Conservation (phyloP, 208 protist species). For the Giardia duodenalis region DNA sequence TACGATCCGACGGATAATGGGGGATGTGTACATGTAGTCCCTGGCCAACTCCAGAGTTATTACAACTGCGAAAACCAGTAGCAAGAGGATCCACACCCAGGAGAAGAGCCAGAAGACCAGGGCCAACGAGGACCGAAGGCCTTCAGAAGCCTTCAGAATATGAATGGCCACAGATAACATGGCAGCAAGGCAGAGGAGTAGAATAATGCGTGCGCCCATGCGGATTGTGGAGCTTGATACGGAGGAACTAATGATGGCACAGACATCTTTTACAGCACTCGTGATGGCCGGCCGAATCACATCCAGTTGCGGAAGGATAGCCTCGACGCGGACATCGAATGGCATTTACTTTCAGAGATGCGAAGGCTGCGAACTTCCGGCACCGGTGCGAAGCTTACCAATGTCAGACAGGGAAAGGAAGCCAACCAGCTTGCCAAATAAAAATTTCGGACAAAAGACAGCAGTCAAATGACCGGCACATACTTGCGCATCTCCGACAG, state of each 20-base stretch:
- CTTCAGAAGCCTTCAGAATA: not conserved
- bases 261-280: not conserved
- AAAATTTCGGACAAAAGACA: too few species aligned
- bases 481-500: not conserved
- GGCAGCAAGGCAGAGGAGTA: not conserved
- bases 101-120: not conserved
- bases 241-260: not conserved
- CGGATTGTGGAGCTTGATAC: not conserved
- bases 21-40: not conserved
- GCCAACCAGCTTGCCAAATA: too few species aligned
- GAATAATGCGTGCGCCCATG: not conserved
- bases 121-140: not conserved
- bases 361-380: too few species aligned
- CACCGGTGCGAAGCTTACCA: too few species aligned
- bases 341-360: not conserved
- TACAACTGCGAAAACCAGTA: not conserved
- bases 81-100: not conserved
- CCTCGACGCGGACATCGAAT: not conserved
- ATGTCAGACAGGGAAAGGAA: too few species aligned
- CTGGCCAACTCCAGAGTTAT: not conserved
- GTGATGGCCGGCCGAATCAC: not conserved
- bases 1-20: not conserved
- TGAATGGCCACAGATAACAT: not conserved
- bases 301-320: not conserved
- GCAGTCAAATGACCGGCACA: not conserved